Conservation (phyloP, 257 asterid genomes). For the Penstemon barbatus region DNA sequence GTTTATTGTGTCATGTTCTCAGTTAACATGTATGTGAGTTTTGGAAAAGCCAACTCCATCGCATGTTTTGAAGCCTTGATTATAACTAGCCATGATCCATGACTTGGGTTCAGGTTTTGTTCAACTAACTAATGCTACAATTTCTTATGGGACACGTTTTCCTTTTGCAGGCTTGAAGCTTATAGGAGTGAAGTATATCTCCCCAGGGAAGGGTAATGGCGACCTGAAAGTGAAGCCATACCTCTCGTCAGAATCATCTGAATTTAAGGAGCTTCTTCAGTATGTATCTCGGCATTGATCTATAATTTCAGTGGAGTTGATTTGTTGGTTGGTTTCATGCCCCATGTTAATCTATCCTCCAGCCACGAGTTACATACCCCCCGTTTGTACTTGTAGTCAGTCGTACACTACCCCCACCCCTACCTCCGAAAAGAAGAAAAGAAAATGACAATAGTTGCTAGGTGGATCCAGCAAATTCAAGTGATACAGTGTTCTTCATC, state of each 20-base stretch:
- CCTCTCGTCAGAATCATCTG: conserved; percentile 36
- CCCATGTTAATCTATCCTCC: too few relatives aligned
- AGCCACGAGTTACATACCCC: too few relatives aligned
- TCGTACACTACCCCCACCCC: too few relatives aligned
- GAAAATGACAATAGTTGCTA: too few relatives aligned
- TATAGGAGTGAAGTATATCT: conserved; percentile 68
- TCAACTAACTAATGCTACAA: conserved; percentile 3
- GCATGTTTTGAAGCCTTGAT: background rate
- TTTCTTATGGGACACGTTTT: background rate
- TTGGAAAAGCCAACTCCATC: conserved; percentile 4
- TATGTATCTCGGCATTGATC: conserved; percentile 55
- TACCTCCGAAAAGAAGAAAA: too few relatives aligned
- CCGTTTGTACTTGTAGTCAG: too few relatives aligned
- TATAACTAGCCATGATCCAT: background rate
- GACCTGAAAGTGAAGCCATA: conserved; percentile 66
- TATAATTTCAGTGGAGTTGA: too few relatives aligned
- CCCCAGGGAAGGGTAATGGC: conserved; percentile 57
- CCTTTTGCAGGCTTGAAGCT: conserved; percentile 67
- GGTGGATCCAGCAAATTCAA: too few relatives aligned
- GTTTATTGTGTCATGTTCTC: conserved; percentile 9
- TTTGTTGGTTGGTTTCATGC: too few relatives aligned
- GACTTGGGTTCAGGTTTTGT: background rate
- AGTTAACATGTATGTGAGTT: background rate
- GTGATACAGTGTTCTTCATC: too few relatives aligned
- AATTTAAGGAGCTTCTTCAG: conserved; percentile 52